Evolutionary conservation across 495 filamentous ascomycete genomes (phyloP), one percentile per base, ranked within the genome.

Genomic region (Aspergillus homomorphus): DNA sequence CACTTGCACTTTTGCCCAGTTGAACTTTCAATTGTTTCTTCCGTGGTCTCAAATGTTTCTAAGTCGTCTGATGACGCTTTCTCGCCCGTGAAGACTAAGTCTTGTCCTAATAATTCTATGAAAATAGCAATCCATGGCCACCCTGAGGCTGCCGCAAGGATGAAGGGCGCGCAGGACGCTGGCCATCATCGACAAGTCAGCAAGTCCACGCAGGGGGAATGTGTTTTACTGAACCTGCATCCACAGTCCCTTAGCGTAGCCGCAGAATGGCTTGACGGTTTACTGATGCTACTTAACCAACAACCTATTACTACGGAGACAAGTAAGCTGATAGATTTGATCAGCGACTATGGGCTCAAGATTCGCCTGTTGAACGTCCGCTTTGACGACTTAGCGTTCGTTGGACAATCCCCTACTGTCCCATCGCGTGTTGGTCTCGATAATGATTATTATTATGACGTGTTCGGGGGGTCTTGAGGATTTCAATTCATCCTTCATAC

Each of bases 251-350:
- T 94, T 64, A 89, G 84, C 58, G 69, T 92, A 21, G 95, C 94
- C 12, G 92, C 92, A 1, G 95, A 99, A 72, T 99, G 94, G 94
- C 76, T 98, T 0, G 95, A 99, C 68, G 95, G 95, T 1, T 73
- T 99, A 51, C 83, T 97, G 22, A 96, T 99, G 92, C 75, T 99
- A 43, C 80, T 99, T 28, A 90, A 92, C 67, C 94, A 99, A 68
- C 86, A 92, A 44, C 94, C 94, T 12, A 96, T 99, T 71, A 99
- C 95, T n/a, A 81, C 89, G 20, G 93, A 98, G 71, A 98, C 94
- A 6, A 89, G 84, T 63, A 94, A 92, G 68, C 75, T 98, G 51
- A 88, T 96, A 54, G 83, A 86, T 41, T 73, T 96, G 62, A 87
- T 99, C 24, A 82, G 84, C 61, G 88, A 93, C 61, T 98, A 96